Conservation (phyloP, 768 basidiomycete genomes). For the Exsudoporus frostii region DNA sequence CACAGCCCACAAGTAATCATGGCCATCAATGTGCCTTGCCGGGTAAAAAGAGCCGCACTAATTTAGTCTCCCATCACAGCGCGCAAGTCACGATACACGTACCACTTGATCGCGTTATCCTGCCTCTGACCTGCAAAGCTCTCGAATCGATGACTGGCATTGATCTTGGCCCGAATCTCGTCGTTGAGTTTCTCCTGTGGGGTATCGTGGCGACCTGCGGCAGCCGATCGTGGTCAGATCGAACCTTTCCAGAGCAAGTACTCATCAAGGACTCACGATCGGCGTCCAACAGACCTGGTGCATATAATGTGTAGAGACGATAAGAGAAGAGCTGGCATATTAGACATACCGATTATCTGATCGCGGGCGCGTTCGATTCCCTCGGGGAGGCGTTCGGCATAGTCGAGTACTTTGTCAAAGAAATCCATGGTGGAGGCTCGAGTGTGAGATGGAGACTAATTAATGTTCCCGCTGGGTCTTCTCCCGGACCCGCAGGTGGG, state of each 20-base stretch:
- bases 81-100: slow-evolving; percentile 9
- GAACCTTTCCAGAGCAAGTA: neutral
- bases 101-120: slow-evolving; percentile 83
- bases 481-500: too few relatives aligned
- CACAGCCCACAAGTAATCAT: slow-evolving; percentile 95
- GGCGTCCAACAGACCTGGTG: slow-evolving; percentile 32
- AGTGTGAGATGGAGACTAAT: neutral
- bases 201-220: slow-evolving; percentile 64
- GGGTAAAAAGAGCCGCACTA: neutral
- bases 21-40: slow-evolving; percentile 83
- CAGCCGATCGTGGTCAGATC: slow-evolving; percentile 1
- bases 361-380: slow-evolving; percentile 35
- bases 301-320: neutral
- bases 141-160: slow-evolving; percentile 73
- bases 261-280: slow-evolving; percentile 28
- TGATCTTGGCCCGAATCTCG: slow-evolving; percentile 69
- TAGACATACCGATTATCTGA: slow-evolving; percentile 34
- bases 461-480: neutral
- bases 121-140: slow-evolving; percentile 76
- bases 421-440: slow-evolving; percentile 36
- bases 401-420: slow-evolving; percentile 35
- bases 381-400: slow-evolving; percentile 37
- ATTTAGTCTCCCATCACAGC: neutral
- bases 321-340: neutral
- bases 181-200: slow-evolving; percentile 72